Conservation (phyloP, 2,329 filamentous ascomycete species). For the Chrysoporthe puriensis region DNA sequence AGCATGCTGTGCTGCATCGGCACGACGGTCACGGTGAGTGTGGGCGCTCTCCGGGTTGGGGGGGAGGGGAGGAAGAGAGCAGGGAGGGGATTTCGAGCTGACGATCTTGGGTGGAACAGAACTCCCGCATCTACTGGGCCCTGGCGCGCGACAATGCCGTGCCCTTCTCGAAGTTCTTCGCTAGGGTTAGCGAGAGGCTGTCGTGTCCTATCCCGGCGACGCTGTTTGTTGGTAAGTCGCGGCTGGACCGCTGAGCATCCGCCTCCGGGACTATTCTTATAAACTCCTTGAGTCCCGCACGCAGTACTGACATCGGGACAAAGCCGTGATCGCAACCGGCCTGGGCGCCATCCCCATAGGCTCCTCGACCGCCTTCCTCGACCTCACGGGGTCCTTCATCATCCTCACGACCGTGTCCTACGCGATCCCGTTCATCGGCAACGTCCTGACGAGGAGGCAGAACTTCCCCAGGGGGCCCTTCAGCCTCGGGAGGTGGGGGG, state of each 20-base stretch:
- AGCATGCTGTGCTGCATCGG: slow-evolving; percentile 53
- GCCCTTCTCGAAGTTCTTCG: slow-evolving; percentile 57
- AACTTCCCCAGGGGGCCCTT: slow-evolving; percentile 58
- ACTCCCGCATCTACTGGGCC: slow-evolving; percentile 50
- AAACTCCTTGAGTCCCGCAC: background rate
- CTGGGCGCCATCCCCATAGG: slow-evolving; percentile 62
- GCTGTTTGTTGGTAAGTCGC: slow-evolving; percentile 46
- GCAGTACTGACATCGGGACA: background rate
- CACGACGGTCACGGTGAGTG: slow-evolving; percentile 52
- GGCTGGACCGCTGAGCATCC: background rate
- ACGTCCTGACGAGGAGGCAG: slow-evolving; percentile 54
- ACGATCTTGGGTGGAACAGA: slow-evolving; percentile 15
- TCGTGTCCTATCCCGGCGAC: slow-evolving; percentile 64
- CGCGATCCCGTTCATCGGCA: slow-evolving; percentile 51
- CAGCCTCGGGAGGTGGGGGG: slow-evolving; percentile 55
- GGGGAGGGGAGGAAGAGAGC: background rate
- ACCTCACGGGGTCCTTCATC: slow-evolving; percentile 61
- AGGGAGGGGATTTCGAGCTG: background rate
- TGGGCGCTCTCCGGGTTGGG: no score
- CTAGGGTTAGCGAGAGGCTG: slow-evolving; percentile 55
- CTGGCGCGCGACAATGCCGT: slow-evolving; percentile 64
- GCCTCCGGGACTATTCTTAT: no score
- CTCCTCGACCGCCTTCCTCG: slow-evolving; percentile 57
- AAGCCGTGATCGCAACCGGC: slow-evolving; percentile 51
- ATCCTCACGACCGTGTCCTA: slow-evolving; percentile 60